A percentile compares a stretch with the other conserved stretches of the same genome.
Conservation (phyloP, 306 rosid genomes). For the Fragaria nilgerrensis region DNA sequence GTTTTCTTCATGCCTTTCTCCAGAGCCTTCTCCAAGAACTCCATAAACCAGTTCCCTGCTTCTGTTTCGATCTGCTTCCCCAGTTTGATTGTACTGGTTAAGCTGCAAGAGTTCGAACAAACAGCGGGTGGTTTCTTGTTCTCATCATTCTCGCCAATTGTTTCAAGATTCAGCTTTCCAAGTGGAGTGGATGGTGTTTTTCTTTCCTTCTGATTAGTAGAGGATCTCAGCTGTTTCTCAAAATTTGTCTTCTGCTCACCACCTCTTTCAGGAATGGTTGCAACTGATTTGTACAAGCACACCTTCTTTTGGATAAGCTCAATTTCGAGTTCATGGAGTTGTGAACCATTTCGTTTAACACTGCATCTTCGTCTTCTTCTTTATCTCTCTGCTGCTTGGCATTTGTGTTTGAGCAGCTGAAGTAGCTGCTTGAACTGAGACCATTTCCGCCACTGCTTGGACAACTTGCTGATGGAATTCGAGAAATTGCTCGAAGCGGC, state of each 20-base stretch:
- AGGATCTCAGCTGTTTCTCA: constrained; percentile 44
- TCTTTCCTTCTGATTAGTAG: constrained; percentile 42
- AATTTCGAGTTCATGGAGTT: constrained; percentile 51
- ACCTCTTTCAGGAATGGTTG: constrained; percentile 46
- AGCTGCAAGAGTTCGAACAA: constrained; percentile 24
- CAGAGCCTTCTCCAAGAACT: constrained; percentile 80
- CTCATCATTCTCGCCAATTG: constrained; percentile 72
- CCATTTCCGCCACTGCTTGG: constrained; percentile 73
- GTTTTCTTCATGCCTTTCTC: constrained; percentile 83
- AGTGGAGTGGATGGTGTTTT: constrained; percentile 39
- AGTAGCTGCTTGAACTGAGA: constrained; percentile 89
- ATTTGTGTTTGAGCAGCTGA: constrained; percentile 46
- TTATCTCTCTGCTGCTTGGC: constrained; percentile 21
- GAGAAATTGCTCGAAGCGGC: constrained; percentile 68
- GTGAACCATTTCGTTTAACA: constrained; percentile 54
- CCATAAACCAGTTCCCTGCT: constrained; percentile 95
- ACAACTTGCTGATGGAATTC: constrained; percentile 75
- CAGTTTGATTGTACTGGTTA: constrained; percentile 61
- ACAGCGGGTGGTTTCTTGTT: constrained; percentile 55
- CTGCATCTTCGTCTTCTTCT: constrained; percentile 38
- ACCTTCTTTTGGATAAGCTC: constrained; percentile 53
- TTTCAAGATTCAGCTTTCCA: constrained; percentile 37
- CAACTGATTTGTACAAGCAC: constrained; percentile 52
- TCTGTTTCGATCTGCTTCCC: constrained; percentile 83
- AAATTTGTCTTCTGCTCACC: constrained; percentile 44